Evolutionary conservation across 305 asterid species (phyloP), one percentile per base, ranked within the genome.

Genomic region (Plantago lanceolata): DNA sequence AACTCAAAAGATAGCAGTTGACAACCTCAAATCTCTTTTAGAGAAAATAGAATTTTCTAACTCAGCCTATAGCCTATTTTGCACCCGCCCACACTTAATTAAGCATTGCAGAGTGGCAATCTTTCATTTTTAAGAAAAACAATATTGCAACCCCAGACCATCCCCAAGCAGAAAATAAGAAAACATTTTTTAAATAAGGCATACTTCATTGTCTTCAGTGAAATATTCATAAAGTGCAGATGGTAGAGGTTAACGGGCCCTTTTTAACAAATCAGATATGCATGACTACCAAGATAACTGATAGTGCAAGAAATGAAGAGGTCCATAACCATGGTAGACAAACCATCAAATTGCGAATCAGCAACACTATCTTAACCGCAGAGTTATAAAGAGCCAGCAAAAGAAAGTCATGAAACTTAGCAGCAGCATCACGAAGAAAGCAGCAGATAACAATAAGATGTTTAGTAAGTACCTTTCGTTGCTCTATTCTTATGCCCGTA

Each of bases 401-500:
- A 9, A 33, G n/a, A 57, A 59, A 0, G 48, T 17, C 33, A 14
- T 19, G 6, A 59, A 59, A 26, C 45, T 29, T 57, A 43, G 26
- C 13, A 57, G 20, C 62, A 8, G 16, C 20, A 33, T 15, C 6
- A 8, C 29, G 35, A 26, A 5, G 58, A 21, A 29, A 18, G 12
- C 0, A 21, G 11, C 31, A 51, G 52, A 48, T 0, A 51, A 26
- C 31, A 58, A 16, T n/a, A 35, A 57, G 26, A 14, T 35, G 37
- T 0, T 12, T 48, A 61, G 37, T 43, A 66, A 68, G 20, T 84
- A 89, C 97, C 96, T 86, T 72, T 86, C 40, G 78, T 81, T 21
- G 84, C 66, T 85, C 77, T 86, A 69, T 52, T 81, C 75, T 86
- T 94, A 76, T 81, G 76, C 8, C 99, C 97, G 59, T 86, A 61